Evolutionary conservation across 768 basidiomycete species (phyloP), one percentile per base, ranked within the genome.

Genomic region (Leucogyrophana mollusca): DNA sequence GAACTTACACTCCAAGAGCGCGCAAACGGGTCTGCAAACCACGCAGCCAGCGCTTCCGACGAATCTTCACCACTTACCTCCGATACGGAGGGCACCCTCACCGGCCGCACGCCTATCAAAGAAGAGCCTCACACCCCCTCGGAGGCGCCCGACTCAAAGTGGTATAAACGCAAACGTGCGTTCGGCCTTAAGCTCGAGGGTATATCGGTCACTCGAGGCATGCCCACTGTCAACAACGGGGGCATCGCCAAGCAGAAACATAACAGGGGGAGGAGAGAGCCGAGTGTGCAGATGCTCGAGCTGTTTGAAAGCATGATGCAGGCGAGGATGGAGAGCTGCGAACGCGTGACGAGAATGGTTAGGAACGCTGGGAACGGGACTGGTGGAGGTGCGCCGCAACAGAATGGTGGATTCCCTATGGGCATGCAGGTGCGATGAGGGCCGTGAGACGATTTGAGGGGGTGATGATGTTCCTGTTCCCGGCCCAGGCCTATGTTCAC

Each of bases 231-330:
- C 34, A 50, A 42, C 4, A 58, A 65, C 4, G 58, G 57, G 40
- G 60, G 62, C 2, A 50, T 64, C 45, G 42, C 46, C 5, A 67
- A 65, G 48, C 56, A 56, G n/a, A 45, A 35, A 4, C 47, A 58
- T 30, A 23, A 16, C 49, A 43, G 57, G 61, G 9, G 57, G 53
- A n/a, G 56, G 57, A 21, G 17, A 27, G 73, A 74, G 49, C 64
- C 71, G 27, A 66, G 68, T 35, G 74, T 80, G 21, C 77, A 73
- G 44, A 73, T 89, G 43, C 67, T 89, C 49, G 76, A 80, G 55
- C 76, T 81, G 72, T 86, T 85, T 57, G 83, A 83, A 47, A 76
- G 79, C 49, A 81, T 89, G 70, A 78, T 87, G 71, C 82, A 86
- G 56, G 73, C 80, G 2, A 76, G 87, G 45, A 80, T 89, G 76